Base-by-base conservation (phyloP, 1,284 basidiomycete species). In the Naganishia albida region DNA sequence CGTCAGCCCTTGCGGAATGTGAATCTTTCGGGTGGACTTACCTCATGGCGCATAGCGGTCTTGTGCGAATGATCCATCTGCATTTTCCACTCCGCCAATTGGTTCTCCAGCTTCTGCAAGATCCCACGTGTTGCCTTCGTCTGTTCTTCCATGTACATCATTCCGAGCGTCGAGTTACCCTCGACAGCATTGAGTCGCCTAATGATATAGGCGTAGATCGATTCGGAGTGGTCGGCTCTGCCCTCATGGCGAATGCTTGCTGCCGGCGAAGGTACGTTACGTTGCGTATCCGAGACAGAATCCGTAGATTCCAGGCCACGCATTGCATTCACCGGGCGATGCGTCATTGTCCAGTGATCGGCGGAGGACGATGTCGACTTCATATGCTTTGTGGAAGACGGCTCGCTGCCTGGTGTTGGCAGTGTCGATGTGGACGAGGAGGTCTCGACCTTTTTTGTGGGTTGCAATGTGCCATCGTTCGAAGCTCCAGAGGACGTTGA, bases 161-260 rank as follows among this genome's bases (percentile, higher is more conserved):
- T 85, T 60, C 92, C 89, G 1, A 98, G 81, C 0, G 91, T 93
- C 46, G 92, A 89, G 73, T 96, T 96, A 7, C 85, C 84, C 75
- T 99, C 95, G 4, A 99, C 84, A 7, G 86, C 86, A 7, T 85
- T 85, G 15, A 99, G 84, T 1, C 93, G 87, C 70, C 97, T 95
- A 85, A 93, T 93, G 72, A 99, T 99, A 12, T 89, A 91, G 12
- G 93, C 88, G 74, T 96, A 99, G 72, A 99, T 95, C 0, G 92
- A 95, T 77, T 99, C 93, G n/a, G 91, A 90, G 2, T 86, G 84
- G 30, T 84, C 80, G 3, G 59, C 57, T 26, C 55, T 62, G 18
- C 4, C 52, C 18, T 55, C 59, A 30, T 54, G 53, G 18, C 53
- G 26, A 12, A 34, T 28, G 6, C 34, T 26, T 18, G 18, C 60